Conservation (phyloP, 306 rosid genomes). For the Corylus heterophylla region DNA sequence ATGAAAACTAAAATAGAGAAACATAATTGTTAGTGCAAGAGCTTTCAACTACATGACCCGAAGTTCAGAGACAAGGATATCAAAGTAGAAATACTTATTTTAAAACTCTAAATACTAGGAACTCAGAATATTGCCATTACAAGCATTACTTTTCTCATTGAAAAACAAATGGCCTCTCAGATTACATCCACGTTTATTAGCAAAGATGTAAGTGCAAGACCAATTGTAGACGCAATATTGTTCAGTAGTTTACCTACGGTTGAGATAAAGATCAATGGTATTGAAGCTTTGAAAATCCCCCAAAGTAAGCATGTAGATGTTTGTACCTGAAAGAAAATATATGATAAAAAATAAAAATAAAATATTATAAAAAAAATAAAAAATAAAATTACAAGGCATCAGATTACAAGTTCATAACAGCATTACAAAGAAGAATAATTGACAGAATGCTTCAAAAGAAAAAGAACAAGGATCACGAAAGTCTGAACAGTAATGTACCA, state of each 20-base stretch:
- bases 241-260: slow-evolving; percentile 60
- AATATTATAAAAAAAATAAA: no score
- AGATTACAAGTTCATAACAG: slow-evolving; percentile 3
- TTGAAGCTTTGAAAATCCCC: slow-evolving; percentile 94
- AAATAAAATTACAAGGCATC: slow-evolving; percentile 4
- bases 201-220: not conserved
- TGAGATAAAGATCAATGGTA: slow-evolving; percentile 86
- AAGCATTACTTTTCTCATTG: no score
- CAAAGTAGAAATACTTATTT: not conserved
- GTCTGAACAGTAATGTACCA: not conserved
- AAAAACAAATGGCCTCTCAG: not conserved
- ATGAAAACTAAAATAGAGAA: not conserved
- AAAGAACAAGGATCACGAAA: not conserved
- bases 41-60: not conserved
- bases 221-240: slow-evolving; percentile 6
- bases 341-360: slow-evolving; percentile 17
- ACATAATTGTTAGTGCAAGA: not conserved
- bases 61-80: not conserved
- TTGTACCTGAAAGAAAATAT: slow-evolving; percentile 61
- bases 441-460: not conserved
- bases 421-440: not conserved
- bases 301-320: slow-evolving; percentile 77
- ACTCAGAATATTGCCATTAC: not conserved
- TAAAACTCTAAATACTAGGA: not conserved
- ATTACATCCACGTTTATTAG: not conserved